These are phyloP conservation scores for Mycosphaerella sp. DNA, from an alignment of 2,329 filamentous ascomycete genomes.

Conservation along the genomic window DNA sequence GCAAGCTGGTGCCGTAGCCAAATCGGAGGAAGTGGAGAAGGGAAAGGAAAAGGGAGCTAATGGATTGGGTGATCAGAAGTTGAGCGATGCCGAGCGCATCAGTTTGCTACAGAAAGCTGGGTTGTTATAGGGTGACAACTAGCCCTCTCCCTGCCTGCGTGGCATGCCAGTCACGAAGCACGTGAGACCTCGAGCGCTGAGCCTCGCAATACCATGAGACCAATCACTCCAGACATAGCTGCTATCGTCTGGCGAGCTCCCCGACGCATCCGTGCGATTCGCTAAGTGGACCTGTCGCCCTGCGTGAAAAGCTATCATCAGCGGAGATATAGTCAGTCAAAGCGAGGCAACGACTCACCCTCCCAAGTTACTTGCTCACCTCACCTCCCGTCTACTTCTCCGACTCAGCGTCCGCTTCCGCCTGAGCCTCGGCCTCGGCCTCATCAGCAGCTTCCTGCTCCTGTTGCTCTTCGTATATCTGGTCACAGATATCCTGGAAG, in stretches of 20 bases:
- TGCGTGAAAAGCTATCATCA: neutral
- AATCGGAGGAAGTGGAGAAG: neutral
- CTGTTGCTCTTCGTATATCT: too few species aligned
- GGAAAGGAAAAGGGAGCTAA: neutral
- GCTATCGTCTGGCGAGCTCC: neutral
- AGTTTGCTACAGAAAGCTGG: neutral
- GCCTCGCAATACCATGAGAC: neutral
- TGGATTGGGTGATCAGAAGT: neutral
- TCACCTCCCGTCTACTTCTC: too few species aligned
- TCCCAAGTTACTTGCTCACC: too few species aligned
- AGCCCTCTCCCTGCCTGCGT: neutral
- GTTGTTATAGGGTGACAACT: neutral
- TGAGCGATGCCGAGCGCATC: neutral
- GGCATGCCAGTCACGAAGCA: neutral
- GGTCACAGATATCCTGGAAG: too few species aligned
- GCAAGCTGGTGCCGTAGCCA: neutral
- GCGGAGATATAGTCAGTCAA: neutral
- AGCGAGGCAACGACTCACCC: neutral
- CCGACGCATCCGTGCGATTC: neutral
- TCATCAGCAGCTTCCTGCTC: too few species aligned
- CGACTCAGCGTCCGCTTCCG: too few species aligned
- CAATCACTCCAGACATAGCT: neutral
- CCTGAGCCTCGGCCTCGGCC: too few species aligned
- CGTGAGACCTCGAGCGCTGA: too few species aligned
- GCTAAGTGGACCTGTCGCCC: too few species aligned